Evolutionary conservation across 1,284 basidiomycete species (phyloP).

Genomic region (Neotropicomus parvogracilis): DNA sequence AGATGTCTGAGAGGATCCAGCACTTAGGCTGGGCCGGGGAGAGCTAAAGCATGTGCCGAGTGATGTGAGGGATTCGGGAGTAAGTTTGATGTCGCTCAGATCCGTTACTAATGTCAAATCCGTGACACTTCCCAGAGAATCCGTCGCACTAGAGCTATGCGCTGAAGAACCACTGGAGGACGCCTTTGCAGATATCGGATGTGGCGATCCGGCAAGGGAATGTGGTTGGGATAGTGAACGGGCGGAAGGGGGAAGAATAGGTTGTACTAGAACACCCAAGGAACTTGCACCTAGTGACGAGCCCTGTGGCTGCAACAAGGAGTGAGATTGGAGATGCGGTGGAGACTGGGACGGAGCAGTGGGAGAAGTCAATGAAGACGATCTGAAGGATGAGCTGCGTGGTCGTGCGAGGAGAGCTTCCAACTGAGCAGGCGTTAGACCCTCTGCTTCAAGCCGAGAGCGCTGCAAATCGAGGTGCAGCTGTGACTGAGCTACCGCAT

Average conservation of each 20-base stretch:
- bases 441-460: slow-evolving; percentile 28
- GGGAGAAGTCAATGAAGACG: slow-evolving; percentile 21
- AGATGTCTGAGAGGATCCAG: slow-evolving; percentile 28
- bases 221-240: slow-evolving; percentile 27
- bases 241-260: slow-evolving; percentile 21
- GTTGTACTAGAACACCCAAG: slow-evolving; percentile 20
- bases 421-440: slow-evolving; percentile 26
- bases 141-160: slow-evolving; percentile 19
- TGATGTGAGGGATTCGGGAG: slow-evolving; percentile 27
- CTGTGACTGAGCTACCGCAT: slow-evolving; percentile 24
- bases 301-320: slow-evolving; percentile 22
- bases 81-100: slow-evolving; percentile 25
- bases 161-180: slow-evolving; percentile 22
- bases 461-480: slow-evolving; percentile 26
- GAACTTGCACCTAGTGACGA: slow-evolving; percentile 20
- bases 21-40: slow-evolving; percentile 25
- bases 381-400: slow-evolving; percentile 27
- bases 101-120: slow-evolving; percentile 27
- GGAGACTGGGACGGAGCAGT: slow-evolving; percentile 21
- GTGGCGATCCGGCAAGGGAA: slow-evolving; percentile 31
- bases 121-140: slow-evolving; percentile 10
- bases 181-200: slow-evolving; percentile 16
- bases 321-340: slow-evolving; percentile 19
- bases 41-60: slow-evolving; percentile 28
- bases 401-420: slow-evolving; percentile 28